These are phyloP conservation scores for Komagataella kurtzmanii DNA, from an alignment of 805 yeast species.

Conservation along the genomic window DNA sequence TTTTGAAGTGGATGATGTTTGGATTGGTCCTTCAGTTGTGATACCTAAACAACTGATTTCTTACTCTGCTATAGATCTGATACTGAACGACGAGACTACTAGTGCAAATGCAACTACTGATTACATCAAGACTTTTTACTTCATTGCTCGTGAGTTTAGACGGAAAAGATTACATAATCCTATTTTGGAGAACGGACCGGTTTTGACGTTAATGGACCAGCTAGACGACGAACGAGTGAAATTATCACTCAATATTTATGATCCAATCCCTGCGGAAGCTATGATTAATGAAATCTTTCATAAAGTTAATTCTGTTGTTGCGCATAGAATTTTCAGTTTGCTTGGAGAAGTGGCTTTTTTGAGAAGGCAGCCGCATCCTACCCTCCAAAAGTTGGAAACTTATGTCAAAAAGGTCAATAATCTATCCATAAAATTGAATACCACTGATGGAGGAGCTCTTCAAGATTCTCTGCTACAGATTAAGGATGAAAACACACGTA, in stretches of 20 bases:
- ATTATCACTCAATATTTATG: constrained; percentile 60
- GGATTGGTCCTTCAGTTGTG: constrained; percentile 62
- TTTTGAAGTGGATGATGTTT: constrained; percentile 61
- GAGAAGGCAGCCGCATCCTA: constrained; percentile 81
- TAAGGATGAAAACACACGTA: constrained; percentile 47
- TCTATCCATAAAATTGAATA: constrained; percentile 58
- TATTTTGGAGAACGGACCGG: constrained; percentile 31
- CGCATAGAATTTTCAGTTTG: constrained; percentile 60
- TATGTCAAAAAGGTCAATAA: constrained; percentile 59
- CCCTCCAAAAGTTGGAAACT: constrained; percentile 65
- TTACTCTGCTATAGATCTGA: constrained; percentile 41
- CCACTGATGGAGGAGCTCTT: constrained; percentile 57
- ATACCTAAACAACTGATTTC: constrained; percentile 46
- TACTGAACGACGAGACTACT: constrained; percentile 17
- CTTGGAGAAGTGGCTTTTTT: constrained; percentile 74
- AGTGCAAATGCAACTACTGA: constrained; percentile 46
- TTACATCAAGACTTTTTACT: constrained; percentile 47
- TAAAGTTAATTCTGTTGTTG: constrained; percentile 76
- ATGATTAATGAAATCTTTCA: constrained; percentile 65
- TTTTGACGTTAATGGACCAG: constrained; percentile 59
- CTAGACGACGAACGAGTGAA: constrained; percentile 77
- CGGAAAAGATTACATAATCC: constrained; percentile 48
- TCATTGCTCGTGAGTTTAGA: constrained; percentile 57
- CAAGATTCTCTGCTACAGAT: constrained; percentile 58
- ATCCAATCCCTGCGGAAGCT: constrained; percentile 38